Evolutionary conservation across 768 basidiomycete genomes (phyloP), one percentile per base, ranked within the genome.

Genomic region (Psilocybe sp.): DNA sequence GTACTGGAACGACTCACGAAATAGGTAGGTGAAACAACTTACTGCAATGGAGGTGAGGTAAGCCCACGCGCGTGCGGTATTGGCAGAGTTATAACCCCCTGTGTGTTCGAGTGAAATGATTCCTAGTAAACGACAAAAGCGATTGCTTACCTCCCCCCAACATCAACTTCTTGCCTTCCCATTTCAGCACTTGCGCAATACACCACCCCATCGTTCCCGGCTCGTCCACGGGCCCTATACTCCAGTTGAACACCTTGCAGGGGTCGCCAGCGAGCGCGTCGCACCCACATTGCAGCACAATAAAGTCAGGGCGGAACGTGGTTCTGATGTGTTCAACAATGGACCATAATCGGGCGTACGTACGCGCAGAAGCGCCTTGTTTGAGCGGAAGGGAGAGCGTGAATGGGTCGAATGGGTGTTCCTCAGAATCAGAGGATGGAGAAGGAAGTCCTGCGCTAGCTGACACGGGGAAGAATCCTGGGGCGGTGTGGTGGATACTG

Each of bases 201-300:
- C 76, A 85, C 89, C 87, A 88, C 4, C 85, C 82, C 47, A 94
- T 65, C 0, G 82, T 84, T 0, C 91, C 87, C 37, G 76, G 73
- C 0, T 69, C 62, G 2, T 66, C 67, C 8, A 28, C 23, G 23
- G 23, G 23, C 7, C 73, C 79, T 20, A 92, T 65, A 5, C 78
- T 73, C 84, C 85, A 85, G 63, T 92, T 85, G 75, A 87, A 85
- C 2, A 79, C 77, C 4, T 78, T 76, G 66, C 85, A 84, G 1
- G 88, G 86, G 64, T 97, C 95, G 0, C 87, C 91, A 1, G 91
- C 84, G 2, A 98, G 76, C 0, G 84, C 91, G 56, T 98, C 95
- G 1, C 83, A 81, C 1, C 95, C 95, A 49, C 92, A 92, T 60
- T 97, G 93, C 0, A 97, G 60, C 0, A 96, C 77, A 12, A 92